Evolutionary conservation across 108 stramenopile genomes (phyloP), one percentile per base, ranked within the genome.

Genomic region (Cyclotella kingstonii): DNA sequence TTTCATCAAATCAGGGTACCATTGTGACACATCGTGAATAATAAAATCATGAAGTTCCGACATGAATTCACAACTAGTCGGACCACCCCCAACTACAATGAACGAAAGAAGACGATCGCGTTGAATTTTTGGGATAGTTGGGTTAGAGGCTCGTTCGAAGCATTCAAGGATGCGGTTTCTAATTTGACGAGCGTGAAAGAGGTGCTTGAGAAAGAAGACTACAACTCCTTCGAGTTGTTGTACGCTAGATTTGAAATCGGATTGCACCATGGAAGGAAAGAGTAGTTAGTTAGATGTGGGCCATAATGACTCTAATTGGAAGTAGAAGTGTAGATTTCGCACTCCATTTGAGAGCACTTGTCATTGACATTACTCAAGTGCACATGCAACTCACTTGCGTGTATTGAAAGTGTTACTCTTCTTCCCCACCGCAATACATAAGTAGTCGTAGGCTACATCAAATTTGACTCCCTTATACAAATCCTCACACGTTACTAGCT

Each of bases 21-120:
- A 81, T 35, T 68, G 75, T 35, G 58, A 66, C 0, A 97, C 94
- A 66, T 99, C 98, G 12, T 83, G 44, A 23, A 55, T 79, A 47
- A 99, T 57, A 62, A 98, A 97, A 38, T 92, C 91, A 65, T 97
- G 86, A 34, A 99, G 71, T 76, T 99, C 98, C 12, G 90, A 36
- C 42, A 93, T 84, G 66, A 97, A 97, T 83, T 98, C 97, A 62
- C 96, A 94, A 21, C 81, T 83, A 21, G 96, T 99, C 2, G 98
- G 97, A 12, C 98, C 98, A 0, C 98, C 97, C 6, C 95, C 98
- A 4, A 98, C 97, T 6, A 99, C 90, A 48, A 99, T 83, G 71
- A 99, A 99, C 21, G 86, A 85, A 0, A 99, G 86, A 2, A 99
- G 75, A 15, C 95, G 81, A 28, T 76, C 34, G 2, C 89, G 84